Base-by-base conservation (phyloP, 805 yeast genomes). In the Kregervanrija pseudodelftensis region DNA sequence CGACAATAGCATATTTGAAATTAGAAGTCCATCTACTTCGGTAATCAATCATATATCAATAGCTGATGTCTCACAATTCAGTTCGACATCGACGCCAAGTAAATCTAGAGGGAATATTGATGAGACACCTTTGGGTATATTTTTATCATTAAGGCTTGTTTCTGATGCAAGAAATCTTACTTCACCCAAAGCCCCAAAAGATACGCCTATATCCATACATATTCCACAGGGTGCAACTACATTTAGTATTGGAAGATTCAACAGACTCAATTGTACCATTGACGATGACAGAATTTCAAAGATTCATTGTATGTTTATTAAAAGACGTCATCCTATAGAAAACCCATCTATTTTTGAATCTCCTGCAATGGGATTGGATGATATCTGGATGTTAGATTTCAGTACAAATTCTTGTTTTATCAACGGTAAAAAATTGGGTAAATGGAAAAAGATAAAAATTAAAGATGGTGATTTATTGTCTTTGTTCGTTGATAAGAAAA, bases 391-490 rank as follows among this genome's bases (percentile, higher is more conserved):
- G 30, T 64, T 85, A 39, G 96, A 89, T 53, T 76, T 70, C 49
- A 83, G 93, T 45, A 78, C 95, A 0, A 90, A 89, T 61, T 82
- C 86, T 2, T 85, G 96, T 58, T 77, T 69, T 53, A 74, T 90
- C 8, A 85, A 88, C 55, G 74, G 75, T 8, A 61, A 65, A 8
- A 70, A 70, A 40, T 58, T 86, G 39, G 82, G 83, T 0, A 77
- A 78, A 48, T 82, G 83, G 2, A 70, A 74, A 31, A 86, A 85
- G 53, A 73, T 71, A 0, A 71, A 77, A 43, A 55, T 90, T 1
- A 77, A 69, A 54, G 70, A 82, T 49, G 83, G 83, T 0, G 96
- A 88, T 59, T 68, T 65, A 31, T 61, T 89, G 5, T 78, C 78
- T 54, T 65, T 88, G 14, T 81, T 88, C 51, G 70, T 74, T 44